Conservation (phyloP, 2,329 filamentous ascomycete genomes). For the Exophiala oligosperma region DNA sequence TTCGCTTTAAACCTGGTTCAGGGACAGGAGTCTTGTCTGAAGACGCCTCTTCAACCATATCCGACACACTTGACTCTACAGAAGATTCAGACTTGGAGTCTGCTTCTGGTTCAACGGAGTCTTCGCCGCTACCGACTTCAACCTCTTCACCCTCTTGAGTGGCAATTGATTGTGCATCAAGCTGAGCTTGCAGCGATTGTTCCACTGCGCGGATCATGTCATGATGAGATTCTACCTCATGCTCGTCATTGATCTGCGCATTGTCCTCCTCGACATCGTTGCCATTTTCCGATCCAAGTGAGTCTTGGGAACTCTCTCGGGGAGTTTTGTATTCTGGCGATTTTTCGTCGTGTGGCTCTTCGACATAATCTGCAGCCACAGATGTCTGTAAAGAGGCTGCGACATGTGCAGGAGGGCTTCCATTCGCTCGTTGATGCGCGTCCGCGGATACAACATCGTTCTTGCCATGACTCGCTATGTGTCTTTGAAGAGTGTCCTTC, state of each 20-base stretch:
- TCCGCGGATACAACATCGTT: slow-evolving; percentile 12
- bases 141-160: not conserved
- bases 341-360: slow-evolving; percentile 1
- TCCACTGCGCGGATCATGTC: not conserved
- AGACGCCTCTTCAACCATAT: slow-evolving; percentile 3
- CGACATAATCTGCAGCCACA: not conserved
- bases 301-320: not conserved
- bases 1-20: slow-evolving; percentile 14
- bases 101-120: not conserved
- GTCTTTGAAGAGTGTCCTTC: slow-evolving; percentile 14
- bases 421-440: not conserved
- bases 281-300: not conserved
- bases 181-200: not conserved
- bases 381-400: not conserved
- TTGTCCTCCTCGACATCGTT: not conserved
- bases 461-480: slow-evolving; percentile 16
- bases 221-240: not conserved
- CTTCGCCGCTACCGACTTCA: not conserved
- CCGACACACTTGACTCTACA: slow-evolving; percentile 10
- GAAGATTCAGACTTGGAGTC: slow-evolving; percentile 6
- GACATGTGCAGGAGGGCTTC: not conserved
- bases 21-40: slow-evolving; percentile 10
- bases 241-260: not conserved
- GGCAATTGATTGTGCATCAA: not conserved
- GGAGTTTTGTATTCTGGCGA: slow-evolving; percentile 7